Base-by-base conservation (phyloP, 768 basidiomycete genomes). In the Filobasidium floriforme region DNA sequence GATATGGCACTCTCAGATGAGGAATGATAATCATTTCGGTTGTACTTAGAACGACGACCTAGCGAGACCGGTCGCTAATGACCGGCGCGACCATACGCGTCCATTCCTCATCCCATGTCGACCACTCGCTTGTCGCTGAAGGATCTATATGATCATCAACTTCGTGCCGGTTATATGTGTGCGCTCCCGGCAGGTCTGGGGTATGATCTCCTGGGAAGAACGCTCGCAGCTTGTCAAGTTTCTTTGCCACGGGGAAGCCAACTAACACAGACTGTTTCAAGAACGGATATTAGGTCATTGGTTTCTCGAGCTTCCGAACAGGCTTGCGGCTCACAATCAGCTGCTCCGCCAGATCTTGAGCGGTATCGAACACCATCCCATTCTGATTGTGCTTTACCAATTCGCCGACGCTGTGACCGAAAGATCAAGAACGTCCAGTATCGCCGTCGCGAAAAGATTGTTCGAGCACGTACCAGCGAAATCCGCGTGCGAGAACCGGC, bases 31-130 rank as follows among this genome's bases (percentile, higher is more conserved):
- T 51, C 19, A 12, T 19, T 19, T 51, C 46, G 24, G n/a, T n/a
- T 51, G 19, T 51, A 51, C 6, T n/a, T n/a, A n/a, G n/a, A 6
- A 18, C 19, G 12, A 19, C 46, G 46, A 24, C 46, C 19, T 18
- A 19, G 24, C 46, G 24, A 51, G 46, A 63, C 37, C 28, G 46
- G 43, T 60, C 64, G 37, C 59, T 60, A 26, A 84, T 72, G 41
- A 91, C 73, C 18, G 88, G 89, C 73, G 81, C 81, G 61, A 94
- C 81, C 22, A 84, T 81, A 52, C 79, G 80, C 60, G 84, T 83
- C 92, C 92, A 97, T 72, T 92, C 92, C 62, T 90, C 85, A 64
- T 87, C 83, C 92, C 92, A 97, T 0, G 84, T 84, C 26, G 81
- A 79, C 89, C 89, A 92, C 40, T 82, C 80, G 82, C 83, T 37